These are phyloP conservation scores for Urochloa ruziziensis DNA, from an alignment of 176 grass and related monocot species.

Conservation along the genomic window DNA sequence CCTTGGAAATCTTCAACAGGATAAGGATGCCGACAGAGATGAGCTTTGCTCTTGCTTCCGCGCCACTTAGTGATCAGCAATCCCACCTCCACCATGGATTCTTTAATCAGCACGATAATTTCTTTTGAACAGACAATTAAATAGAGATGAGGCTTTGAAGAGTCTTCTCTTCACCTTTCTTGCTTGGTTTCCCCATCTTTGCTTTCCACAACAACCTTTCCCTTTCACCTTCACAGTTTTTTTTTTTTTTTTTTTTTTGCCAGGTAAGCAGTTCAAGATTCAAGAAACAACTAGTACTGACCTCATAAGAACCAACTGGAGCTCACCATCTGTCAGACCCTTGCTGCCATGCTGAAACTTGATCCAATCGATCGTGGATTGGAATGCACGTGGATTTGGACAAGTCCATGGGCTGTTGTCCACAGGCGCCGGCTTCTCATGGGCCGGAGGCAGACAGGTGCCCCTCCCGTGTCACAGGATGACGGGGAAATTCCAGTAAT, in stretches of 20 bases:
- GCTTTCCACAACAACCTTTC: not conserved
- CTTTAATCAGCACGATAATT: not conserved
- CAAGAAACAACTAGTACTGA: not conserved
- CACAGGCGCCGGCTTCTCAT: not conserved
- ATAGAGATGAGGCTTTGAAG: not conserved
- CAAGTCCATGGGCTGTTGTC: not conserved
- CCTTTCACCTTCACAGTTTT: not conserved
- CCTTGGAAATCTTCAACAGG: not conserved
- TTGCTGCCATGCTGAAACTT: not conserved
- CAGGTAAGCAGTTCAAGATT: slow-evolving; percentile 12
- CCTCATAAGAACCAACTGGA: slow-evolving; percentile 5
- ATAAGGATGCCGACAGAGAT: not conserved
- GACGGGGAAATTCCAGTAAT: not conserved
- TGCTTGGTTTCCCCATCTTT: slow-evolving; percentile 11
- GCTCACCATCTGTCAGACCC: not conserved
- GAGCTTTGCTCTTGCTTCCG: not conserved
- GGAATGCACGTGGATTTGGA: not conserved
- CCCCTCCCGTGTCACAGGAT: not conserved
- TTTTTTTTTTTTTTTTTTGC: not conserved
- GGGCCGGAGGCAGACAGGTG: not conserved
- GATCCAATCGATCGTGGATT: not conserved
- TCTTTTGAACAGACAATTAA: not conserved
- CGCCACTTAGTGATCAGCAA: not conserved
- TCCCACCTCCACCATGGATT: not conserved
- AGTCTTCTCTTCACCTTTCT: not conserved